Base-by-base conservation (phyloP, 345 rosid species). In the Corymbia maculata region DNA sequence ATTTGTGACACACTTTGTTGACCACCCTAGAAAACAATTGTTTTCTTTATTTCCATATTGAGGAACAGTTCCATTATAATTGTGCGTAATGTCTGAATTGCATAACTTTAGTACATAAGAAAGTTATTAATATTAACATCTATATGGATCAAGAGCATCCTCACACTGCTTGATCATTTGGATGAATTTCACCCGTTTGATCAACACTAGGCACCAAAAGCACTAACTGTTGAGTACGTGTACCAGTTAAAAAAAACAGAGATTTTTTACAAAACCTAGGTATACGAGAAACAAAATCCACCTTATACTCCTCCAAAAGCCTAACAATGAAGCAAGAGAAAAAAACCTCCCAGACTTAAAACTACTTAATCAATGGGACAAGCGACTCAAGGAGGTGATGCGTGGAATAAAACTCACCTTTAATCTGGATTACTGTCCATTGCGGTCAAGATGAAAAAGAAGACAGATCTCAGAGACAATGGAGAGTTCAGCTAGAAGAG, bases 171-270 rank as follows among this genome's bases (percentile, higher is more conserved):
- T 24, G n/a, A 24, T 24, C n/a, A 57, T 57, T 57, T 6, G 4
- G 2, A 57, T 57, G n/a, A 57, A 57, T 57, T 57, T 24, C 3
- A 57, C n/a, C 64, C 9, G n/a, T 57, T 9, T 24, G 66, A 57
- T 24, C 9, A 57, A 24, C 24, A 57, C 2, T 9, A 57, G 64
- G n/a, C 64, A 9, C 13, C 64, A 57, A 12, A 57, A 57, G 13
- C 64, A 57, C 64, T 9, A 10, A 24, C n/a, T 3, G 0, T 22
- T n/a, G 1, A 57, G n/a, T 1, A 24, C n/a, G 4, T 57, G 0
- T 24, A 24, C 64, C 64, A 24, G 13, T 24, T 57, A 57, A 24
- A 57, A 57, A 24, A 57, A 9, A 24, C 13, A 24, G n/a, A 24
- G n/a, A 57, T 24, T 24, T 24, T n/a, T 24, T 24, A 12, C 66